Conservation (phyloP, 148 eudicot species). For the Rhododendron molle region DNA sequence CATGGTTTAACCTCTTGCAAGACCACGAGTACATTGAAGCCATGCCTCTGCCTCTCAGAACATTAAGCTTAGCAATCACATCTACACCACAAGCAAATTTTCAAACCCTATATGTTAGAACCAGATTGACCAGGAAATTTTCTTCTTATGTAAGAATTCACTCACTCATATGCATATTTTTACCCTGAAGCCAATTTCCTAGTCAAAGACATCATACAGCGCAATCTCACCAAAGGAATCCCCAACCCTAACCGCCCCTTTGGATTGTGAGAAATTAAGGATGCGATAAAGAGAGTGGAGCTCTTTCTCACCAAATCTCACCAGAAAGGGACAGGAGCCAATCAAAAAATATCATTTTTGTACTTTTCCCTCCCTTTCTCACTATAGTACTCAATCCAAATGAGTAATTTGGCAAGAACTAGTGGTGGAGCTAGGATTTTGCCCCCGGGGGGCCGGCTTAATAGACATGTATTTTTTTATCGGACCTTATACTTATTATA, state of each 20-base stretch:
- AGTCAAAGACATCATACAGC: background rate
- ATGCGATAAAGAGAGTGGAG: background rate
- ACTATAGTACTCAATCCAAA: background rate
- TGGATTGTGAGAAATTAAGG: background rate
- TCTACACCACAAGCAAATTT: constrained; percentile 37
- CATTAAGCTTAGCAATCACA: constrained; percentile 79
- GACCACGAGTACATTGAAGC: constrained; percentile 95
- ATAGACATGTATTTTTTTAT: too few species aligned
- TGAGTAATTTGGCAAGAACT: background rate
- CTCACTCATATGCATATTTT: background rate
- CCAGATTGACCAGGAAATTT: background rate
- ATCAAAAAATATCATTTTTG: background rate
- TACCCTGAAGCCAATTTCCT: background rate
- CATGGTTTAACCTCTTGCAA: constrained; percentile 72
- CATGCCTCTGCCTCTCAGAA: constrained; percentile 85
- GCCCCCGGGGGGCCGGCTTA: too few species aligned
- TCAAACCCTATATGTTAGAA: background rate
- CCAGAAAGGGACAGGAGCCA: background rate
- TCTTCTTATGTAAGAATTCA: background rate
- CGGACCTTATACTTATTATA: too few species aligned
- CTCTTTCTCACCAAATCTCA: background rate
- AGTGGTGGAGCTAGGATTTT: too few species aligned
- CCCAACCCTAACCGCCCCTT: background rate
- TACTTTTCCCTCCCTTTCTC: background rate
- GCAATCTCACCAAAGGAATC: background rate